phyloP scores from a whole-genome alignment of 768 basidiomycete species.

The Roridomyces roridus region DNA sequence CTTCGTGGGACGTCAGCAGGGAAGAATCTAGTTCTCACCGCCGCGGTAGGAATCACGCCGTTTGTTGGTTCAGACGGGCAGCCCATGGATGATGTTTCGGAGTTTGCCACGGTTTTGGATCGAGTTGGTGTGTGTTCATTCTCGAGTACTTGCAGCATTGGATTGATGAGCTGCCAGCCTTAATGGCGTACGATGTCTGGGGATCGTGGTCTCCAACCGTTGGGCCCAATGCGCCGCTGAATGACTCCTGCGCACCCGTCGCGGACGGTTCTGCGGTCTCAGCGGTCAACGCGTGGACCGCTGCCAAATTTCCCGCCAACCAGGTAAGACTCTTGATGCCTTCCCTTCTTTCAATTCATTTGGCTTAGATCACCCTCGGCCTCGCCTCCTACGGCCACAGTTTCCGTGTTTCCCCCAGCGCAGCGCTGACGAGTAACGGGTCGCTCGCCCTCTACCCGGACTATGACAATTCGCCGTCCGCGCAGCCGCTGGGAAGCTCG shows the following conservation, averaged over 20 bases:
- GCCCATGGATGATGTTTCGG: constrained; percentile 67
- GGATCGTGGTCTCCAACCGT: constrained; percentile 59
- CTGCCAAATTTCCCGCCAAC: constrained; percentile 75
- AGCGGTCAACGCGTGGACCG: constrained; percentile 75
- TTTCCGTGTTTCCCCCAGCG: constrained; percentile 48
- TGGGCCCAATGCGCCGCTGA: constrained; percentile 86
- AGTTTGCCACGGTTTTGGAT: constrained; percentile 73
- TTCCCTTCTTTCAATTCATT: not conserved
- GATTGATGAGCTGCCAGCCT: constrained; percentile 23
- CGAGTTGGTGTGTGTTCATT: constrained; percentile 58
- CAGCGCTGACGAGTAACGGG: constrained; percentile 42
- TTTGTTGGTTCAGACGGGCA: constrained; percentile 64
- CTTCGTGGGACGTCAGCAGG: constrained; percentile 63
- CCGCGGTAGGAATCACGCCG: constrained; percentile 70
- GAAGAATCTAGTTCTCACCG: constrained; percentile 69
- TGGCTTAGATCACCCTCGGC: constrained; percentile 72
- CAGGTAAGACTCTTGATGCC: constrained; percentile 22
- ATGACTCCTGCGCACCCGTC: constrained; percentile 73
- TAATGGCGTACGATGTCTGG: constrained; percentile 77
- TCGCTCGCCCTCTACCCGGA: constrained; percentile 55
- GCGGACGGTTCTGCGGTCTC: constrained; percentile 75
- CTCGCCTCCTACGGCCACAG: constrained; percentile 87
- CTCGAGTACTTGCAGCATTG: not conserved
- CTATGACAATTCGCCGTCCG: constrained; percentile 45
- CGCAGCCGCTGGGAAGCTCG: constrained; percentile 64